phyloP scores from a whole-genome alignment of 2,329 filamentous ascomycete species.

The Teratosphaeria viscida region DNA sequence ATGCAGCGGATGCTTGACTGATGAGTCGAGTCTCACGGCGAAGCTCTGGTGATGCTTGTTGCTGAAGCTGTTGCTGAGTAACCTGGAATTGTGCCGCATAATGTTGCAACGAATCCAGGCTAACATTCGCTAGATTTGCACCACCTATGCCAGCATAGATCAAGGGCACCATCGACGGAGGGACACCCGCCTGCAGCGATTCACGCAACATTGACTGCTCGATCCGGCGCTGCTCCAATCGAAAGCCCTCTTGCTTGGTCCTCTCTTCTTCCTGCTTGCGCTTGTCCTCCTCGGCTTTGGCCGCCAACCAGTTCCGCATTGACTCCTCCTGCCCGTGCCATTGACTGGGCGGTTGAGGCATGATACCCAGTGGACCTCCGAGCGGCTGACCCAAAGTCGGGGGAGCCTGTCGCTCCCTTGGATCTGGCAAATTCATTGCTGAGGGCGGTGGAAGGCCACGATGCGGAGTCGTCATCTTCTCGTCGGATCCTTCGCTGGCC shows the following conservation, averaged over 20 bases:
- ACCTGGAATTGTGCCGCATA: constrained; percentile 38
- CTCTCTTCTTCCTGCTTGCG: constrained; percentile 45
- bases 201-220: constrained; percentile 44
- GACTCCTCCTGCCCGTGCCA: constrained; percentile 43
- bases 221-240: constrained; percentile 42
- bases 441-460: constrained; percentile 44
- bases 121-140: constrained; percentile 37
- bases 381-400: constrained; percentile 21
- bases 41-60: constrained; percentile 30
- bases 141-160: constrained; percentile 45
- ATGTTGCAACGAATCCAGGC: constrained; percentile 41
- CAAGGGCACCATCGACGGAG: constrained; percentile 42
- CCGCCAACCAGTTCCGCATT: constrained; percentile 41
- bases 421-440: constrained; percentile 41
- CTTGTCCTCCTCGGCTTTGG: constrained; percentile 43
- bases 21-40: constrained; percentile 34
- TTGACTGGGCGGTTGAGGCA: constrained; percentile 36
- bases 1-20: constrained; percentile 23
- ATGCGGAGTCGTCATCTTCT: constrained; percentile 40
- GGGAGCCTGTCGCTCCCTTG: constrained; percentile 25
- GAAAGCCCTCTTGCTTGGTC: constrained; percentile 40
- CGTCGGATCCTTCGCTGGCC: constrained; percentile 27
- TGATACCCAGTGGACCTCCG: constrained; percentile 23
- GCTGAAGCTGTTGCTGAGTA: constrained; percentile 30
- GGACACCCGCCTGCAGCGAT: constrained; percentile 41